Percentiles rank a stretch among this genome's conserved stretches.
Conservation (phyloP, 1,139 yeast species). For the Candida glucosophila region DNA sequence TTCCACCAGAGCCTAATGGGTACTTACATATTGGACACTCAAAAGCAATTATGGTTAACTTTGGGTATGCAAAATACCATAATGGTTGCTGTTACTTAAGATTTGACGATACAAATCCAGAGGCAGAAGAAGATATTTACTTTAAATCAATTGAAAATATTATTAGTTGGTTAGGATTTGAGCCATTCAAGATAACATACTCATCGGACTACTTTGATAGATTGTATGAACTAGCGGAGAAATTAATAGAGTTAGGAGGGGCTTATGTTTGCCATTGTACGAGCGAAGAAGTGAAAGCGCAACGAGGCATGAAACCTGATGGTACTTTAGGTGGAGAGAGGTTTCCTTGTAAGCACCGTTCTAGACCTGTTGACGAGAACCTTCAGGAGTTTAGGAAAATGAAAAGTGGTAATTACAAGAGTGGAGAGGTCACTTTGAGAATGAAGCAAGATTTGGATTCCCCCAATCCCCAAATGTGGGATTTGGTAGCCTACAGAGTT, state of each 20-base stretch:
- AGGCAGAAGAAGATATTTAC: conserved; percentile 91
- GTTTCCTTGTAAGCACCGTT: conserved; percentile 71
- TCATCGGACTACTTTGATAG: conserved; percentile 92
- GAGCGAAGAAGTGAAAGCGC: conserved; percentile 79
- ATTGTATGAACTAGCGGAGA: conserved; percentile 81
- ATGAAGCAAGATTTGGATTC: conserved; percentile 93
- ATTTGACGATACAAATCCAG: conserved; percentile 97
- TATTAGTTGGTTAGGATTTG: conserved; percentile 88
- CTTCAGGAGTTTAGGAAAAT: conserved; percentile 76
- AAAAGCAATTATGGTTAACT: conserved; percentile 94
- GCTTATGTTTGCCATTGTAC: conserved; percentile 95
- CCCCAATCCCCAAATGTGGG: conserved; percentile 99
- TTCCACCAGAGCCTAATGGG: conserved; percentile 99
- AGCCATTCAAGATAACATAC: conserved; percentile 89
- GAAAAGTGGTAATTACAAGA: conserved; percentile 81
- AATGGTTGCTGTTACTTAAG: conserved; percentile 85
- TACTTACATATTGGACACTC: conserved; percentile 96
- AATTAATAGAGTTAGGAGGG: conserved; percentile 54
- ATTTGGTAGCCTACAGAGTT: conserved; percentile 95
- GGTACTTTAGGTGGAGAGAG: conserved; percentile 94
- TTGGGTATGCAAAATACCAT: conserved; percentile 84
- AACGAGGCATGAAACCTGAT: conserved; percentile 85
- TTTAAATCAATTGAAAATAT: conserved; percentile 77
- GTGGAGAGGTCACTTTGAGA: conserved; percentile 90
- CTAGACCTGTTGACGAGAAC: conserved; percentile 61